Evolutionary conservation across 2,329 filamentous ascomycete species (phyloP), one percentile per base, ranked within the genome.

Genomic region (Ceratocystis eucalypticola): DNA sequence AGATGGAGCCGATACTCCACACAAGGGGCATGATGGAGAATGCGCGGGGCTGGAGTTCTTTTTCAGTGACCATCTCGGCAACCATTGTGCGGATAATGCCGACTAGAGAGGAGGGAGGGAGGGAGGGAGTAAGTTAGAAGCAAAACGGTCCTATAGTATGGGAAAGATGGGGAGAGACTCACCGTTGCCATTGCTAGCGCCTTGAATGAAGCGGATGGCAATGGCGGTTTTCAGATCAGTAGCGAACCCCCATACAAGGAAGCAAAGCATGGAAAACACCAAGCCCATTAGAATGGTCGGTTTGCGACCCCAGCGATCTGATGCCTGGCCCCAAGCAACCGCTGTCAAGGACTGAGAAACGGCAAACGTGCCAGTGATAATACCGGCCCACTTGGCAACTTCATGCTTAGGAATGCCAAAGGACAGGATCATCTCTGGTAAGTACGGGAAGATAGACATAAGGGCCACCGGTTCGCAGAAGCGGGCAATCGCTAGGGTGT

Each of bases 1-100:
- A 88, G 46, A 96, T 90, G 45, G 86, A 88, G 0, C 93, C 93
- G 64, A 96, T 78, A 10, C 87, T 91, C 88, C 91, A 97, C 41
- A 84, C 89, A 17, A 97, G 77, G 3, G 93, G 93, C 92, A 97
- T 96, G 59, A 97, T 80, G 69, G 88, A 91, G 75, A 97, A 97
- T 0, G 94, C 94, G 64, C 85, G 80, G 0, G 93, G 92, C 72
- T 96, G 93, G 5, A 96, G 79, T 72, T 91, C 88, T 74, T 83
- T 91, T 74, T 94, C 86, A 0, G 91, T 89, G 1, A 96, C 91
- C 81, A 96, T 86, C 75, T 96, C 93, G 0, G 93, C 93, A 1
- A 96, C 91, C 78, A 94, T 91, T 17, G 91, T 96, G 70, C 92
- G 80, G 69, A 96, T 87, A 69, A 96, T 96, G 1, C 94, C 89